Evolutionary conservation across 768 basidiomycete genomes (phyloP), one percentile per base, ranked within the genome.

Genomic region (Lanmaoa pseudosensibilis): DNA sequence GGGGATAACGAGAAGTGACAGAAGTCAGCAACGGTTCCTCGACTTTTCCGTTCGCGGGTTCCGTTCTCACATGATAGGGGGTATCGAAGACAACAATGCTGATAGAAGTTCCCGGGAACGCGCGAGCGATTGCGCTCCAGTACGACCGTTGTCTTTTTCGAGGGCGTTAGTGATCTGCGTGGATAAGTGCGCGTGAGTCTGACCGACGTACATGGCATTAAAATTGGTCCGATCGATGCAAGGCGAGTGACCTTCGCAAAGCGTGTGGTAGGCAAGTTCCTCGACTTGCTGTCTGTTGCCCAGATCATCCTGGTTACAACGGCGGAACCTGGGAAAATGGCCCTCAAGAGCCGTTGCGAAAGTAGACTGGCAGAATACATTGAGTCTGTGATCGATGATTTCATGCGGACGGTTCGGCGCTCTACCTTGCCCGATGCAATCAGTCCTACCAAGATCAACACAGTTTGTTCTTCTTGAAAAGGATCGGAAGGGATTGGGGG

Each of bases 281-380:
- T 92, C 90, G 0, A 92, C 90, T n/a, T 63, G 70, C 13, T 78
- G 78, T 61, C 90, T 79, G 63, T 78, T 76, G 18, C 89, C 91
- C 41, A 93, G 78, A 52, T 91, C 86, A 64, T 93, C 91, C 70
- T 92, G 90, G 73, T 84, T 90, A 69, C 88, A 92, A 61, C 88
- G 79, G 43, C 76, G 75, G 67, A 90, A 88, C 40, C 71, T 71
- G 10, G 90, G 86, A 55, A 80, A 80, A 62, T 85, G 72, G 5
- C 67, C 57, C 64, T 90, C 76, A 5, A 92, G 78, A n/a, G 85
- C 83, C 60, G 84, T 70, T 46, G 91, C 88, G 67, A 93, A 92
- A 2, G 88, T 87, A 18, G 81, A 79, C 80, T 55, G 57, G 47
- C 9, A 40, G 37, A 18, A 37, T 5, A 43, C 23, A 19, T 18